Evolutionary conservation across 306 rosid species (phyloP), one percentile per base, ranked within the genome.

Genomic region (Carpinus viminea): DNA sequence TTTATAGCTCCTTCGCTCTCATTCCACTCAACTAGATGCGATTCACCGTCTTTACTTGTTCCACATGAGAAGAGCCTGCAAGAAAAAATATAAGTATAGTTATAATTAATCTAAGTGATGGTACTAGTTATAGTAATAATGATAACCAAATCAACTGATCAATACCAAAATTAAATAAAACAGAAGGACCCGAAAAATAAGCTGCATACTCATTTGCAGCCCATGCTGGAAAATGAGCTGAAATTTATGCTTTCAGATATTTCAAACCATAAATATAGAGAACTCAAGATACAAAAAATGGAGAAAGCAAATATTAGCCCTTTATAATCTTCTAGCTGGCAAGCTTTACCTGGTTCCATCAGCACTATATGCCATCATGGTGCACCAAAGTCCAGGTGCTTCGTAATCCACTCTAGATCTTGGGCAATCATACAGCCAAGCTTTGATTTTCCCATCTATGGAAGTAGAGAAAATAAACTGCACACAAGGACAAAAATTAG

Each of bases 11-110:
- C 88, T 75, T 85, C 85, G 34, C 88, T 85, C 72, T 85, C 88
- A 78, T 85, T 85, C 88, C 88, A 85, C 83, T 85, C 88, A 47
- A 85, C 88, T 65, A 85, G 80, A 85, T 85, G 83, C 36, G 85
- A 85, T 74, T 85, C 88, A 47, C 88, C 88, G 6, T 85, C 88
- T 64, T 85, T 85, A 66, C 88, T 78, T 9, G 88, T 85, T 64
- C 88, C 88, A 16, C 88, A 85, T 9, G 88, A 85, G 81, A 85
- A 85, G 60, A 85, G 88, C 79, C 88, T 85, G 66, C 69, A 28
- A 65, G 18, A 50, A 34, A 48, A 52, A 79, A 28, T 4, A 20
- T 12, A 26, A 50, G 48, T 18, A 18, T 9, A 2, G 28, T 66
- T 41, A 3, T 18, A 38, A 66, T 4, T 41, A 18, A 66, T 41